Percentiles rank a stretch among this genome's conserved stretches.
phyloP scores from a whole-genome alignment of 495 filamentous ascomycete species.

The Diplogelasinospora grovesii region DNA sequence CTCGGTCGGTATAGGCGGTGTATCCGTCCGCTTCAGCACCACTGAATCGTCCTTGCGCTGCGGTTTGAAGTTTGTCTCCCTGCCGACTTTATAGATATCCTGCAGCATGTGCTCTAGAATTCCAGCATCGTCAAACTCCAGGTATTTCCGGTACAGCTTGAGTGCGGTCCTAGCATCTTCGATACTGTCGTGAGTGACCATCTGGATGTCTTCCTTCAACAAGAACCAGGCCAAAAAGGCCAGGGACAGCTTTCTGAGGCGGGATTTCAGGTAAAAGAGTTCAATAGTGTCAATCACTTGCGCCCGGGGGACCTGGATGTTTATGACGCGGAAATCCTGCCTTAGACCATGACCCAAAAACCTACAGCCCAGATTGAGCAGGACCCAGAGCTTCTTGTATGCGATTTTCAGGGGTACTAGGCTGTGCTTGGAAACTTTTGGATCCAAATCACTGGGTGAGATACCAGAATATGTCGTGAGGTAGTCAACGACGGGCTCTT shows the following conservation, averaged over 20 bases:
- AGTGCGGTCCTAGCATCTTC: constrained; percentile 90
- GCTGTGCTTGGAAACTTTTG: constrained; percentile 62
- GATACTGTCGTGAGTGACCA: constrained; percentile 82
- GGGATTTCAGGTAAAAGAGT: constrained; percentile 66
- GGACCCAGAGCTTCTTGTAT: constrained; percentile 96
- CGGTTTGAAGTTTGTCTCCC: constrained; percentile 65
- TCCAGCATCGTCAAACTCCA: constrained; percentile 80
- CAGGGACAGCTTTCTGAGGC: constrained; percentile 71
- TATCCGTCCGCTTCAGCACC: constrained; percentile 21
- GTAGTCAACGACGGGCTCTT: constrained; percentile 91
- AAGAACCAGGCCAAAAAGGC: constrained; percentile 84
- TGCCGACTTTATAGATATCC: constrained; percentile 72
- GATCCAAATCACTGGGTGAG: constrained; percentile 73
- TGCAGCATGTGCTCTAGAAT: constrained; percentile 70
- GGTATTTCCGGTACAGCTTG: constrained; percentile 81
- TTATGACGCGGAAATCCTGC: constrained; percentile 94
- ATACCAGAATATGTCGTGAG: constrained; percentile 91
- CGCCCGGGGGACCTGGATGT: constrained; percentile 86
- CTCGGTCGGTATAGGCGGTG: constrained; percentile 12
- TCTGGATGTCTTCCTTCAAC: constrained; percentile 86
- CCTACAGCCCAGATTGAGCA: constrained; percentile 86
- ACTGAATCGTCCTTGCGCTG: constrained; percentile 38
- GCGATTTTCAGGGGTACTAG: constrained; percentile 82
- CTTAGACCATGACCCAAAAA: constrained; percentile 91
- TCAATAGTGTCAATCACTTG: constrained; percentile 93